Percentiles rank a stretch among this genome's conserved stretches.
Conservation (phyloP, 1,284 basidiomycete species). For the Apiotrichum akiyoshidainum region DNA sequence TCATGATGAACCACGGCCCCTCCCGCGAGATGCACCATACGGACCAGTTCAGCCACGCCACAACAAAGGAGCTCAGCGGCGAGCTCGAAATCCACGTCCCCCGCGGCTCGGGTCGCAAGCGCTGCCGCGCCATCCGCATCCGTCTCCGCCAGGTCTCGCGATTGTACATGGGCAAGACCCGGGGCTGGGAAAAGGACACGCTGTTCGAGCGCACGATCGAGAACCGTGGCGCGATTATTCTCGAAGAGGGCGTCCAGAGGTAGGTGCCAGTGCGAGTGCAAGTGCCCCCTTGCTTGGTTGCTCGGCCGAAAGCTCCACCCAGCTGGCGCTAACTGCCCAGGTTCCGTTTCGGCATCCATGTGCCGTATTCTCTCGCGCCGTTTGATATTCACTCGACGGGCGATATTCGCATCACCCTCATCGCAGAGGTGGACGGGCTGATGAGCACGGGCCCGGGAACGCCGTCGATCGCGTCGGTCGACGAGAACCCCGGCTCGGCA, state of each 20-base stretch:
- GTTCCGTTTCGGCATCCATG: slow-evolving; percentile 31
- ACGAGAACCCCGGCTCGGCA: not conserved
- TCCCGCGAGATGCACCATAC: not conserved
- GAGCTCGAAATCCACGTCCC: slow-evolving; percentile 33
- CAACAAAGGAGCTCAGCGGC: slow-evolving; percentile 21
- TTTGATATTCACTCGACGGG: slow-evolving; percentile 28
- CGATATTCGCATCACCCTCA: slow-evolving; percentile 19
- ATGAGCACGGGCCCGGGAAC: not conserved
- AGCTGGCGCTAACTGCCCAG: slow-evolving; percentile 10
- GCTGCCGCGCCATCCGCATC: slow-evolving; percentile 36
- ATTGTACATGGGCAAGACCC: slow-evolving; percentile 26
- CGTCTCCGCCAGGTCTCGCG: slow-evolving; percentile 21
- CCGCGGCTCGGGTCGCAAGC: slow-evolving; percentile 17
- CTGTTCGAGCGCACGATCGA: slow-evolving; percentile 31
- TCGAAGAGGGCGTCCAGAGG: slow-evolving; percentile 33
- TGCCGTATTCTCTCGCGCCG: slow-evolving; percentile 27
- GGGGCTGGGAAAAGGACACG: slow-evolving; percentile 31
- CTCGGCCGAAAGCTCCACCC: not conserved
- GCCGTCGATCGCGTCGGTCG: not conserved
- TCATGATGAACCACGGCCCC: not conserved
- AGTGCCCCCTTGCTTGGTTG: not conserved
- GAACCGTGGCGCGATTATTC: slow-evolving; percentile 24
- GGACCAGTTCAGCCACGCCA: not conserved
- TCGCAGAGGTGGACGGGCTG: slow-evolving; percentile 28
- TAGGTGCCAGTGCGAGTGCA: slow-evolving; percentile 2